Conservation (phyloP, 2,329 filamentous ascomycete species). For the Botrytis paeoniae region DNA sequence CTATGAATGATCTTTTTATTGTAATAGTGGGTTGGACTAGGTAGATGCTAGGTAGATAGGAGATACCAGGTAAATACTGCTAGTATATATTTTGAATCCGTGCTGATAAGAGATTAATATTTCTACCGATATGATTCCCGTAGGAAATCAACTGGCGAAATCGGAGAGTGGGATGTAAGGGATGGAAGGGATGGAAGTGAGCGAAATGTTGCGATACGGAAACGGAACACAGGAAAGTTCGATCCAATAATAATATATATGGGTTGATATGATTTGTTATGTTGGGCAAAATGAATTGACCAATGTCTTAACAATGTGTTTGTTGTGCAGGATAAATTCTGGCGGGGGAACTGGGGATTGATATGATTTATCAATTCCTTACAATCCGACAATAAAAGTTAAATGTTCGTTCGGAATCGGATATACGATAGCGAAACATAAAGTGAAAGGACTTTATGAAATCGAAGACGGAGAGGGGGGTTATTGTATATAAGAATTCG, state of each 20-base stretch:
- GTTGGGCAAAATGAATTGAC: not conserved
- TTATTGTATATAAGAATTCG: not conserved
- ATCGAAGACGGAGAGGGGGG: not conserved
- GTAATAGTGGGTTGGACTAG: not conserved
- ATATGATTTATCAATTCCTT: conserved; percentile 7
- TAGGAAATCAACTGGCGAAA: conserved; percentile 1
- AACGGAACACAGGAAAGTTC: not conserved
- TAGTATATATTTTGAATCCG: not conserved
- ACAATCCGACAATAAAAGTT: not conserved
- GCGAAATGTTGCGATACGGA: not conserved
- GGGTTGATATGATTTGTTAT: too few species aligned
- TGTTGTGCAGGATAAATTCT: not conserved
- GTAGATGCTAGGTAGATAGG: not conserved
- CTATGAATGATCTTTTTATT: not conserved
- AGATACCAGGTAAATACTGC: not conserved
- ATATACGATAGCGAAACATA: not conserved
- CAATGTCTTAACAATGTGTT: not conserved
- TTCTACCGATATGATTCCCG: conserved; percentile 1
- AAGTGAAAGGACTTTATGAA: not conserved
- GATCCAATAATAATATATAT: not conserved
- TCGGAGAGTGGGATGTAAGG: conserved; percentile 10
- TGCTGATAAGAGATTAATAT: conserved; percentile 10
- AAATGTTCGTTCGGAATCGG: not conserved
- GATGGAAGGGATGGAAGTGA: not conserved
- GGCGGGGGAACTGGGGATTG: not conserved